These are phyloP conservation scores for Lasiodiplodia gonubiensis DNA, from an alignment of 2,329 filamentous ascomycete species.

Conservation along the genomic window DNA sequence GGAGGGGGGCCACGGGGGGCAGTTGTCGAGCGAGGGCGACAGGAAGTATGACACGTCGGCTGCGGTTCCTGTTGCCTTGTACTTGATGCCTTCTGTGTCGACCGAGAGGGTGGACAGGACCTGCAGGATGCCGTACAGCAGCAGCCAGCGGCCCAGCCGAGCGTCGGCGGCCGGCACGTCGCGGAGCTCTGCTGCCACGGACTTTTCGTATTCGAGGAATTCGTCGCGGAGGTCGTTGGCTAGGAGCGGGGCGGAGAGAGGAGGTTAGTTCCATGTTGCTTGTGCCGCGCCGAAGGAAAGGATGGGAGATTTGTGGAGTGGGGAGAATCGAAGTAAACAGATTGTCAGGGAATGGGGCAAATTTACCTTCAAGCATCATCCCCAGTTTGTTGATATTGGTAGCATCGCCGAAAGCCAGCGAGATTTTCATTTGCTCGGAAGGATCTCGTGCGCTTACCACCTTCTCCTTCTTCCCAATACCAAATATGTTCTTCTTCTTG, in stretches of 20 bases:
- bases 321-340: no score
- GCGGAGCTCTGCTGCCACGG: conserved; percentile 37
- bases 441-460: conserved; percentile 42
- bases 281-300: not conserved
- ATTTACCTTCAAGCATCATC: conserved; percentile 44
- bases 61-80: conserved; percentile 30
- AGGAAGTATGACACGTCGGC: conserved; percentile 49
- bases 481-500: conserved; percentile 45
- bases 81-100: conserved; percentile 47
- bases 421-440: conserved; percentile 47
- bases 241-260: conserved; percentile 24
- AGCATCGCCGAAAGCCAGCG: conserved; percentile 48
- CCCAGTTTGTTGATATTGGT: conserved; percentile 49
- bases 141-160: conserved; percentile 52
- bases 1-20: conserved; percentile 44
- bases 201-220: conserved; percentile 50
- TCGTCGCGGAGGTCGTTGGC: conserved; percentile 48
- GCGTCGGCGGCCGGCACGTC: conserved; percentile 49
- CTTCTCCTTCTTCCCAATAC: conserved; percentile 45
- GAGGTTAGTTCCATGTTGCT: not conserved
- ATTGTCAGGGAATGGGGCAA: not conserved
- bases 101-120: conserved; percentile 50
- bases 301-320: not conserved
- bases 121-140: conserved; percentile 51
- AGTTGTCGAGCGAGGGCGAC: conserved; percentile 45